Evolutionary conservation across 192 early-diverging fungal genomes (phyloP), one percentile per base, ranked within the genome.

Genomic region (Chytriomyces confervae): DNA sequence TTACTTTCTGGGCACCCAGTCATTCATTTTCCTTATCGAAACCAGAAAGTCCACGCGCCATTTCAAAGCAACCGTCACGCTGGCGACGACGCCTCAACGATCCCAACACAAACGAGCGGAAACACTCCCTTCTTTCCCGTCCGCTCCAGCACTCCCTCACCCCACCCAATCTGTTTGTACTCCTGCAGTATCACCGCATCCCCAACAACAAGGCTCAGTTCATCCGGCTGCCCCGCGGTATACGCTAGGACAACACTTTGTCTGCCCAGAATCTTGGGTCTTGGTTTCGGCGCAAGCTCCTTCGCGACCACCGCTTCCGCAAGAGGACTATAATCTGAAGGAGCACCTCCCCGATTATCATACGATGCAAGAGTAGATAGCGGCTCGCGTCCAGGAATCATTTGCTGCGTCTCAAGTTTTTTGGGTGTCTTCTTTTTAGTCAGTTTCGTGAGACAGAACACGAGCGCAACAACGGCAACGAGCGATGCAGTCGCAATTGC

Each of bases 41-140:
- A 36, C 36, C 36, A 36, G 3, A 36, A 36, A 36, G 36, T 36
- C 36, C 36, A 36, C 36, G 36, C 36, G 36, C 36, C 1, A 36
- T 36, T 36, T 36, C 36, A 36, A 36, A 36, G 36, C 0, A 36
- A 36, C 3, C 36, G 4, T 36, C 36, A 36, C 36, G 36, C 36
- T 36, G 36, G 36, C 36, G 36, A 36, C 36, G 36, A 36, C 36
- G 36, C 11, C 24, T 65, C 63, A 13, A 23, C 63, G 13, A 65
- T 65, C 53, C 63, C 20, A 23, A 74, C 8, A 62, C 72, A 74
- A 62, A 24, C 13, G 10, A 74, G 8, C 27, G 72, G 72, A 62
- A 74, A 61, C 36, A 63, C 7, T 13, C 72, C 72, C 13, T 7
- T 48, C n/a, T 61, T 18, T 18, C 61, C 61, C 45, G 53, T 74